Evolutionary conservation across 768 basidiomycete species (phyloP).

Genomic region (Xerocomus brunneocitrinus): DNA sequence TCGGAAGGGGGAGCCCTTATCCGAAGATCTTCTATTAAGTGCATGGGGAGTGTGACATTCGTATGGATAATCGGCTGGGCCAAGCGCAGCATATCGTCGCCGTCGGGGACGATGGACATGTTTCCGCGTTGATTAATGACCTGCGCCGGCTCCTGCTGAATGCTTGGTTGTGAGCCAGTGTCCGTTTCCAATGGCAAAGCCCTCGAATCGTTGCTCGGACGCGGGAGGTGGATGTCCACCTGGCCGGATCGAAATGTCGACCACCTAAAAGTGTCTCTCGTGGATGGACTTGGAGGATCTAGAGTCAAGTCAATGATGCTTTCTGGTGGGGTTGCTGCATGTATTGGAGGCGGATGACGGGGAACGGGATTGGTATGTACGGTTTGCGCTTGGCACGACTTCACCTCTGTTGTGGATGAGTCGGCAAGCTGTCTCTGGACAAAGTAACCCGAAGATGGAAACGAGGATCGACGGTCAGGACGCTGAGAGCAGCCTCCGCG

Average conservation of each 20-base stretch:
- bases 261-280: conserved; percentile 12
- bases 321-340: background rate
- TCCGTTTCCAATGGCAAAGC: background rate
- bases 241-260: conserved; percentile 25
- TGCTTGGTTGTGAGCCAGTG: background rate
- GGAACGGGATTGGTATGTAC: background rate
- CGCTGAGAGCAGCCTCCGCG: background rate
- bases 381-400: background rate
- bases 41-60: background rate
- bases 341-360: background rate
- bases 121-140: background rate
- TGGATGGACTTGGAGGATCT: background rate
- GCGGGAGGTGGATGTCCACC: conserved; percentile 13
- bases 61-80: background rate
- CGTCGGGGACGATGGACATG: background rate
- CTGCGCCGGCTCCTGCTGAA: background rate
- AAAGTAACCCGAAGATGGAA: background rate
- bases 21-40: background rate
- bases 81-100: background rate
- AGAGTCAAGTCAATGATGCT: conserved; percentile 9
- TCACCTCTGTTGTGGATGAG: background rate
- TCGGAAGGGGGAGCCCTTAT: background rate
- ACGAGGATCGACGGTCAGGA: background rate
- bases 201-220: background rate
- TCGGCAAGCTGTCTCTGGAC: background rate